Evolutionary conservation across 1,139 yeast species (phyloP).

Genomic region (Sugiyamaella pinicola): DNA sequence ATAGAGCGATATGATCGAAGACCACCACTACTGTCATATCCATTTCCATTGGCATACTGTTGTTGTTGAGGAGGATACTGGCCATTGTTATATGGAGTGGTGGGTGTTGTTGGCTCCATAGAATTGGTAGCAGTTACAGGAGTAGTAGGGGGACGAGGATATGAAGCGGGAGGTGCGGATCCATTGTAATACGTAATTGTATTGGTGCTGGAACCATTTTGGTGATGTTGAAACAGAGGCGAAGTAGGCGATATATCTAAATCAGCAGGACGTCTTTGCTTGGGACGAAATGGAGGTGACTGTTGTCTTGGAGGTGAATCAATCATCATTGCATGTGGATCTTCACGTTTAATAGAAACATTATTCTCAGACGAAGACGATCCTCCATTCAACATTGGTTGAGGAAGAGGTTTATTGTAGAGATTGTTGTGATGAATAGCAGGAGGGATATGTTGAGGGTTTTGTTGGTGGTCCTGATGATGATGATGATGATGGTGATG

Average conservation of each 20-base stretch:
- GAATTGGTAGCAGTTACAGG: conserved; percentile 7
- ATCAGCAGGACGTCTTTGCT: conserved; percentile 27
- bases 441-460: conserved; percentile 19
- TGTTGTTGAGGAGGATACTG: conserved; percentile 14
- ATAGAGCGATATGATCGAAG: conserved; percentile 28
- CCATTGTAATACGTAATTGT: conserved; percentile 21
- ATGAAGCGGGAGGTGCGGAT: conserved; percentile 21
- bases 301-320: conserved; percentile 20
- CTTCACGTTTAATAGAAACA: conserved; percentile 2
- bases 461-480: conserved; percentile 21
- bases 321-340: conserved; percentile 21
- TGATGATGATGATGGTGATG: conserved; percentile 20
- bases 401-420: conserved; percentile 25
- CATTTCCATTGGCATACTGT: conserved; percentile 16
- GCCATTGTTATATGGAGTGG: conserved; percentile 24
- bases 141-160: conserved; percentile 14
- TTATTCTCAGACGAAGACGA: no score
- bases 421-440: conserved; percentile 19
- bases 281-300: conserved; percentile 14
- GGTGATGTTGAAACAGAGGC: conserved; percentile 22
- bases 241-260: conserved; percentile 27
- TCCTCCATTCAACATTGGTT: conserved; percentile 7
- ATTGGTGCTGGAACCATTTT: neutral
- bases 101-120: conserved; percentile 23
- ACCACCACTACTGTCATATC: conserved; percentile 3